These are phyloP conservation scores for Boletus reticuloceps DNA, from an alignment of 768 basidiomycete genomes.

Conservation along the genomic window DNA sequence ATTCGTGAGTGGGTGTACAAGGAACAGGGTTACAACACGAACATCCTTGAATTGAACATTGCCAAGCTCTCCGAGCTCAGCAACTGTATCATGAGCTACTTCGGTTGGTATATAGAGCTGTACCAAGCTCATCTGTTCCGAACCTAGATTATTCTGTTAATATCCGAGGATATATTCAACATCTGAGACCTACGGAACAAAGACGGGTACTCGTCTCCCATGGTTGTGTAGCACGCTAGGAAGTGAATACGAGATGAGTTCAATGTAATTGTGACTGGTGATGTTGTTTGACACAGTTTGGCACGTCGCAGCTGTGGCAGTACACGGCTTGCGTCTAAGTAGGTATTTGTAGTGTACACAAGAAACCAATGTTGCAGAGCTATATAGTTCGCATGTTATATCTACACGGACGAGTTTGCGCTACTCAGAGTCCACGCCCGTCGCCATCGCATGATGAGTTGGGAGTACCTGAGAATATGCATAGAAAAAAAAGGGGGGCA, in stretches of 20 bases:
- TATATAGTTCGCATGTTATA: not conserved
- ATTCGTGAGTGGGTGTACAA: slow-evolving; percentile 1
- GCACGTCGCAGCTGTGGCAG: not conserved
- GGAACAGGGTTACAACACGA: slow-evolving; percentile 27
- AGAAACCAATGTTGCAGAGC: not conserved
- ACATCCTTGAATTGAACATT: slow-evolving; percentile 98
- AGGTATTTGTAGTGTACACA: no score
- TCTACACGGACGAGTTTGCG: not conserved
- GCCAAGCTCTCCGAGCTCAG: slow-evolving; percentile 92
- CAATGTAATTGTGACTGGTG: no score
- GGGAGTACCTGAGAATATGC: not conserved
- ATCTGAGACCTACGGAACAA: slow-evolving; percentile 61
- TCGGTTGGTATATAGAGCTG: slow-evolving; percentile 97
- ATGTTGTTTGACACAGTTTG: slow-evolving; percentile 25
- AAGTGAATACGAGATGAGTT: not conserved
- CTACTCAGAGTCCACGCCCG: not conserved
- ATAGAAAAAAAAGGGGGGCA: slow-evolving; percentile 1
- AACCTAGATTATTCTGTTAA: slow-evolving; percentile 50
- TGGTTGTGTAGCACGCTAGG: slow-evolving; percentile 25
- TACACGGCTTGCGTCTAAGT: no score
- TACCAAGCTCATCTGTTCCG: slow-evolving; percentile 97
- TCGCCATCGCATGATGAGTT: slow-evolving; percentile 3
- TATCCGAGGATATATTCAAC: not conserved
- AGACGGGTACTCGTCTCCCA: slow-evolving; percentile 82
- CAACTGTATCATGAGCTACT: slow-evolving; percentile 95